Evolutionary conservation across 2,329 filamentous ascomycete species (phyloP), one percentile per base, ranked within the genome.

Genomic region (Phialocephala sp.): DNA sequence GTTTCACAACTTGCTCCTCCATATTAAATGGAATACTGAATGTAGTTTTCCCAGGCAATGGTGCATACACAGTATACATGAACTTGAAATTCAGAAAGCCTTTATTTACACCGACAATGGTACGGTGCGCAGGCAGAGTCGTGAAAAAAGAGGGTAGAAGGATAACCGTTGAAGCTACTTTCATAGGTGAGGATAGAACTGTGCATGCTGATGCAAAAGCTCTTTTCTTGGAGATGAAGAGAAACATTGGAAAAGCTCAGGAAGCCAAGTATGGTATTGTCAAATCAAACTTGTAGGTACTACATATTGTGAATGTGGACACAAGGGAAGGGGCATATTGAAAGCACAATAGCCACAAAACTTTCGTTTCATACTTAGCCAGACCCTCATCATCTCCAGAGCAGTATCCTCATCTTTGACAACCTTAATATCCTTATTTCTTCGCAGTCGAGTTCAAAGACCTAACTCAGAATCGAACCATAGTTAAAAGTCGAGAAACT

Each of bases 221-320:
- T 9, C 11, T 59, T 24, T 63, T 63, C 32, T 52, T 63, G 32
- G 61, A 58, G 35, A 63, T 59, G 61, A 58, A 63, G 18, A 35
- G 61, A 27, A 63, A 63, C 24, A 45, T 63, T 24, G 52, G 54
- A 18, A 63, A 63, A 41, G 52, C 61, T 14, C 15, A n/a, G 14
- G 54, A 63, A 24, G 37, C 22, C 52, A 63, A 59, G 43, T 63
- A 63, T 32, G 57, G 57, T 45, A 39, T 35, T 61, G 24, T 36
- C 22, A 54, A 54, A 52, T 14, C 59, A 5, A 61, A 55, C 18
- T 27, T 61, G 52, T 59, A 43, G 45, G 43, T 24, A n/a, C n/a
- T n/a, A 50, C 22, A 22, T 18, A 45, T 12, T 18, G 9, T 41
- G 9, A 5, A 41, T 12, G 15, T 4, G 37, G 37, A 11, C 18